phyloP scores from a whole-genome alignment of 306 rosid genomes.

The Citrullus colocynthis region DNA sequence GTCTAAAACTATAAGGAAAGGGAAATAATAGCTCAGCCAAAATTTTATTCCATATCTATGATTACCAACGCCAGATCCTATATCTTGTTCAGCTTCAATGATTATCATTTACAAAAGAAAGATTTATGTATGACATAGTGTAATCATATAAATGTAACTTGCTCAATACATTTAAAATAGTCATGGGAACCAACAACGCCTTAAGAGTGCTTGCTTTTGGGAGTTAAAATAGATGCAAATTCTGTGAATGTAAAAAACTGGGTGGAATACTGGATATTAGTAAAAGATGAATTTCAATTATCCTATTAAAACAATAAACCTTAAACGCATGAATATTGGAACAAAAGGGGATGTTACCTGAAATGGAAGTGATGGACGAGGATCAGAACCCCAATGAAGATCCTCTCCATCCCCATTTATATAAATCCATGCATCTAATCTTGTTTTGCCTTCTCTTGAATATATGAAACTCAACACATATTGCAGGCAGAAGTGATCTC shows the following conservation, averaged over 20 bases:
- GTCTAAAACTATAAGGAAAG: background rate
- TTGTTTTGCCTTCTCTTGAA: slow-evolving; percentile 89
- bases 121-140: background rate
- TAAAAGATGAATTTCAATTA: background rate
- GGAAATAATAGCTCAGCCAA: background rate
- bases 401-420: slow-evolving; percentile 48
- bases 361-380: slow-evolving; percentile 92
- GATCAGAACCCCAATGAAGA: slow-evolving; percentile 47
- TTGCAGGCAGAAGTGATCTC: slow-evolving; percentile 88
- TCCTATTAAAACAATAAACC: background rate
- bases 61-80: background rate
- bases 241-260: background rate
- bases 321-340: background rate
- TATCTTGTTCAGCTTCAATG: background rate
- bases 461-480: slow-evolving; percentile 87
- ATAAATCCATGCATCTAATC: slow-evolving; percentile 74
- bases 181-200: background rate
- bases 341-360: slow-evolving; percentile 45
- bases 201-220: background rate
- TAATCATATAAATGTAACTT: background rate
- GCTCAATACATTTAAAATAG: background rate
- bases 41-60: background rate
- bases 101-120: background rate
- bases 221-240: background rate
- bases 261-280: background rate